Evolutionary conservation across 208 protist genomes (phyloP), one percentile per base, ranked within the genome.

Genomic region (Tritrichomonas musculus): DNA sequence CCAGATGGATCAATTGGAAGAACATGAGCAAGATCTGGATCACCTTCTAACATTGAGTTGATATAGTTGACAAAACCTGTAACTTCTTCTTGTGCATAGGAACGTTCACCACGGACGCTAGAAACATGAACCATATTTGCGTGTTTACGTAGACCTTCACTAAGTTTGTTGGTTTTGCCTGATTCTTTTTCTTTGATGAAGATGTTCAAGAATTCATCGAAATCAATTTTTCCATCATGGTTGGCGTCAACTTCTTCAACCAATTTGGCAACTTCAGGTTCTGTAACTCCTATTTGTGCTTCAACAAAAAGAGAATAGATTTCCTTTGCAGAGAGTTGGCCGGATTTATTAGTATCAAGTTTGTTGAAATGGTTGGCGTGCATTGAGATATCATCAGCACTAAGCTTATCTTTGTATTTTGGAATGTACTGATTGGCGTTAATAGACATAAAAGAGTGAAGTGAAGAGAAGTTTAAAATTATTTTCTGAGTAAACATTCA

Each of bases 51-150:
- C 25, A 36, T 33, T 39, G 47, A 65, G 94, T 95, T 95, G 57
- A 95, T 80, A 47, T 95, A 84, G 55, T 94, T 92, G 11, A 93
- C 60, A 41, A 95, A 95, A 92, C 93, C 94, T 36, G 92, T 77
- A 60, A 94, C 94, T 93, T 95, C 94, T 82, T 95, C 94, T 49
- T 94, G 57, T 30, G 94, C 50, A 39, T 95, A 95, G 13, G 94
- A 94, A 49, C 94, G 94, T 33, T 93, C 55, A 55, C 93, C 93
- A 47, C n/a, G 22, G n/a, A 20, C 41, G 55, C 50, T 13, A 20
- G 25, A 30, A 22, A 72, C 39, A 33, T 64, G 47, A 25, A 92
- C 55, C 25, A 73, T 25, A 14, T 13, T 25, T 3, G 36, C 39
- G 36, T 92, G 88, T 25, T 72, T 66, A 14, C 55, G 50, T 13